Evolutionary conservation across 2,329 filamentous ascomycete species (phyloP), one percentile per base, ranked within the genome.

Genomic region (Diaporthe citri): DNA sequence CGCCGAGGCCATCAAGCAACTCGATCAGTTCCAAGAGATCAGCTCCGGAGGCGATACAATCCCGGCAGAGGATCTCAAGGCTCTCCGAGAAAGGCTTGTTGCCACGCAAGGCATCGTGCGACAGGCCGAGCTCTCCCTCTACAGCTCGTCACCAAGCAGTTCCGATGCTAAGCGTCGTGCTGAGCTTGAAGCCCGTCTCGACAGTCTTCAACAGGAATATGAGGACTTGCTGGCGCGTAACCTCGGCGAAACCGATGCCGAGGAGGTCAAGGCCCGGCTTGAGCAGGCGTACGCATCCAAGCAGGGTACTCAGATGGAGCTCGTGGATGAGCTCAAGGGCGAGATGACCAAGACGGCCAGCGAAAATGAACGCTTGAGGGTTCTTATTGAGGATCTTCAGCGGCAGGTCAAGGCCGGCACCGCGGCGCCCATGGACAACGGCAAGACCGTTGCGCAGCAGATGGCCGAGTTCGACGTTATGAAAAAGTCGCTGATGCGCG

Each of bases 401-500:
- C 90, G 91, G 79, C 91, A 92, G 77, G 88, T 93, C 81, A 95
- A 95, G 87, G 87, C 90, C 67, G 89, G 90, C 78, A 82, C 85
- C 13, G 88, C 87, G 25, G 85, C 88, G 39, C 89, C 92, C 36
- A 95, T 93, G 82, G 87, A 91, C 73, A 95, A 94, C 80, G 94
- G 94, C 88, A 98, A 98, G 89, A 97, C 95, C 17, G 91, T 98
- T 59, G 95, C 97, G 83, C 96, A 99, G 86, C 97, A 98, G 86
- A 97, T 99, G 84, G 95, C 96, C 75, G 97, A 99, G 83, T 99
- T 99, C 80, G 97, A 99, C 84, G 94, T 95, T 75, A 99, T 99
- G 96, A 99, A 99, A 92, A 99, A 99, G 91, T 97, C 94, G 78
- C 89, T 99, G 79, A 99, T 99, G 97, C 94, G 97, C 74, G 97